Percentiles rank a stretch among this genome's conserved stretches.
Conservation (phyloP, 1,139 yeast genomes). For the Hansenula lynferdii region DNA sequence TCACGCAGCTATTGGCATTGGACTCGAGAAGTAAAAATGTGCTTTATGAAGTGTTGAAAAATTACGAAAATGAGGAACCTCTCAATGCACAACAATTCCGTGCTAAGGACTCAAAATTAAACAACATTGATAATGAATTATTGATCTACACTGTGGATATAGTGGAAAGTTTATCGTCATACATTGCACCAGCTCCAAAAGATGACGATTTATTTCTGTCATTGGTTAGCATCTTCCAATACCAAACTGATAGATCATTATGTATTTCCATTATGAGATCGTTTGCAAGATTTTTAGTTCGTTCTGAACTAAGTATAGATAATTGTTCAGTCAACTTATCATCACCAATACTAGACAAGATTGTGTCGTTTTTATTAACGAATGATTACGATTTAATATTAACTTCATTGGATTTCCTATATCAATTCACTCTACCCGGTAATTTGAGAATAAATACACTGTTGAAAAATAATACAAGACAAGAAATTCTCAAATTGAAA, state of each 20-base stretch:
- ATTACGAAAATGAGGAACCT: slow-evolving; percentile 3
- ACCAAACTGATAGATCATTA: slow-evolving; percentile 52
- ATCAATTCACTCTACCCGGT: slow-evolving; percentile 57
- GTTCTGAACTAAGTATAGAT: slow-evolving; percentile 37
- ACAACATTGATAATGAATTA: slow-evolving; percentile 52
- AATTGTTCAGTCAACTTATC: slow-evolving; percentile 40
- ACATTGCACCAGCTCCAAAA: slow-evolving; percentile 66
- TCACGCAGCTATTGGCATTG: slow-evolving; percentile 75
- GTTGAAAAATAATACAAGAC: slow-evolving; percentile 34
- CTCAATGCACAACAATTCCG: slow-evolving; percentile 1
- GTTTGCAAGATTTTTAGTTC: slow-evolving; percentile 42
- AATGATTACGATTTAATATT: slow-evolving; percentile 59
- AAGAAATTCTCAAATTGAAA: slow-evolving; percentile 47
- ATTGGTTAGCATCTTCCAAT: slow-evolving; percentile 40
- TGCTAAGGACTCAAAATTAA: slow-evolving; percentile 29
- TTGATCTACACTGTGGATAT: slow-evolving; percentile 71
- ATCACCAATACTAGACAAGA: slow-evolving; percentile 34
- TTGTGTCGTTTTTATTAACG: slow-evolving; percentile 39
- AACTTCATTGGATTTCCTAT: slow-evolving; percentile 60
- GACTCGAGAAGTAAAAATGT: slow-evolving; percentile 41
- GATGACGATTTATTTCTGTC: slow-evolving; percentile 57
- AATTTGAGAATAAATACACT: slow-evolving; percentile 31
- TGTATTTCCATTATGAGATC: slow-evolving; percentile 50
- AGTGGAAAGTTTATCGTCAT: slow-evolving; percentile 80
- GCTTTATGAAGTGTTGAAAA: slow-evolving; percentile 17